Conservation (phyloP, 2,329 filamentous ascomycete genomes). For the Aspergillus niger region DNA sequence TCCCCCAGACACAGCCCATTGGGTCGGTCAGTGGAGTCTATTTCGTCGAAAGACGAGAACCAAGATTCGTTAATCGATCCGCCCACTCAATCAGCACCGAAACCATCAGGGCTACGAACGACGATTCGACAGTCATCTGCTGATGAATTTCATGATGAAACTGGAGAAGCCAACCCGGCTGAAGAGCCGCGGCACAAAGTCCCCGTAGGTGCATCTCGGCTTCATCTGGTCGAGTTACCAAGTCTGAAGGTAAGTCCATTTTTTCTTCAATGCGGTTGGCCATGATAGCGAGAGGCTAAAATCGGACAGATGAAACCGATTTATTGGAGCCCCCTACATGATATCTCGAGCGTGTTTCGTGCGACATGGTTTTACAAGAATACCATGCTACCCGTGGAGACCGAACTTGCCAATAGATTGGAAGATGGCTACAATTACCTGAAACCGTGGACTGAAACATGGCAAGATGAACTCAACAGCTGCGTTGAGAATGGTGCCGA, state of each 20-base stretch:
- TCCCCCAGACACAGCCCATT: conserved; percentile 32
- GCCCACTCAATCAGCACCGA: conserved; percentile 21
- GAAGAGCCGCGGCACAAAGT: conserved; percentile 57
- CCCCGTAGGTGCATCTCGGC: conserved; percentile 82
- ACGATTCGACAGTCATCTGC: conserved; percentile 26
- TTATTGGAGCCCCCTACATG: conserved; percentile 94
- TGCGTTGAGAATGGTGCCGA: conserved; percentile 85
- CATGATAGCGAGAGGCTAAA: conserved; percentile 9
- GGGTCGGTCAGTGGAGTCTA: conserved; percentile 34
- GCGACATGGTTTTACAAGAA: conserved; percentile 98
- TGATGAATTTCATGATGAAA: conserved; percentile 16
- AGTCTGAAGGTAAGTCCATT: conserved; percentile 52
- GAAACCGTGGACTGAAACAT: conserved; percentile 86
- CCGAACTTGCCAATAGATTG: conserved; percentile 83
- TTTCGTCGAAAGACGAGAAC: conserved; percentile 25
- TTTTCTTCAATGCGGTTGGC: background rate
- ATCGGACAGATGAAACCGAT: conserved; percentile 81
- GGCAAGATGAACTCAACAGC: conserved; percentile 86
- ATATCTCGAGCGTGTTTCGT: conserved; percentile 77
- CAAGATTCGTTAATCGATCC: conserved; percentile 22
- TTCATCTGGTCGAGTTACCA: conserved; percentile 86
- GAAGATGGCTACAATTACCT: conserved; percentile 89
- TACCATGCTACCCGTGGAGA: conserved; percentile 86
- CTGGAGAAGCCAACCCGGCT: conserved; percentile 27
- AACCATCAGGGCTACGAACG: conserved; percentile 31